Evolutionary conservation across 2,329 filamentous ascomycete genomes (phyloP), one percentile per base, ranked within the genome.

Genomic region (Bipolaris zeicola): DNA sequence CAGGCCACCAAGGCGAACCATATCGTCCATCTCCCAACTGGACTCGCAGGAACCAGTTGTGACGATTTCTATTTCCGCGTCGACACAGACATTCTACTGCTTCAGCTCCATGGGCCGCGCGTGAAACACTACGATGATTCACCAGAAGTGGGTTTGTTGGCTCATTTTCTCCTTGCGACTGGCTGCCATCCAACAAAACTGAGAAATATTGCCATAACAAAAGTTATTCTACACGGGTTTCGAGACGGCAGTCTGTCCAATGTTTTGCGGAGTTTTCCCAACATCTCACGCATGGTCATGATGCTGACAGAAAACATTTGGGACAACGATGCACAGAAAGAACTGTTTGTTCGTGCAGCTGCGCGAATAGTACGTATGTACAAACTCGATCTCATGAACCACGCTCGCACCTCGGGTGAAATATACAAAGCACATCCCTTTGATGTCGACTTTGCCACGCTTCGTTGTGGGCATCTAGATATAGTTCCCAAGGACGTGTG

Each of bases 61-160:
- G 24, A 24, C 1, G 49, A 53, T 10, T 65, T 67, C 52, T 66
- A 63, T 45, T 67, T 69, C 39, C 63, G 66, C 8, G 42, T 64
- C 33, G 55, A 66, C 8, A 61, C 55, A 18, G 66, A 69, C 34
- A 59, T 64, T 20, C 39, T 69, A 11, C 57, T 63, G 24, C 41
- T 67, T 13, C 56, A 57, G 24, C 55, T 66, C 16, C 53, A 58
- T 20, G 60, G 57, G 13, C 26, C 31, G 5, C 44, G 38, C 34
- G 52, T 53, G 22, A 59, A 59, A 26, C 65, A 69, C 45, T 62
- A 53, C 26, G 66, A 69, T 24, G 60, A 65, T 50, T 65, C 62
- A 16, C 65, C 63, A 2, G 61, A 66, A 13, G 33, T 44, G 11
- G 66, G 66, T 1, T 10, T 69, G 1, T 46, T 69, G n/a, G 52